Conservation (phyloP, 768 basidiomycete species). For the Ramaria sp. region DNA sequence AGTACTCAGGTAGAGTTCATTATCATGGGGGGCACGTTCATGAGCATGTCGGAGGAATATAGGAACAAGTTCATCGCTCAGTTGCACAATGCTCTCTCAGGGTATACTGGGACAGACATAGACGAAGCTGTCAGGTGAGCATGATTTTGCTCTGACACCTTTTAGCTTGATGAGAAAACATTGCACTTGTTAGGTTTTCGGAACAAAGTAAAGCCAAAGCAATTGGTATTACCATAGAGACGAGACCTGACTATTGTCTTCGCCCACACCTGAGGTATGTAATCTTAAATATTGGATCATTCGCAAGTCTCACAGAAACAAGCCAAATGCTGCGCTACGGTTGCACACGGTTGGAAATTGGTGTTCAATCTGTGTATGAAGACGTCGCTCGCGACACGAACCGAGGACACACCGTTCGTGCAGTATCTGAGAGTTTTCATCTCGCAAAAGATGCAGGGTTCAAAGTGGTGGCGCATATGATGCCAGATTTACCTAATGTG, state of each 20-base stretch:
- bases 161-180: neutral
- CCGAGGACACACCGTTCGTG: constrained; percentile 95
- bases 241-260: constrained; percentile 94
- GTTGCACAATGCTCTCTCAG: constrained; percentile 92
- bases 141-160: neutral
- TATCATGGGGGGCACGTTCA: constrained; percentile 98
- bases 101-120: constrained; percentile 85
- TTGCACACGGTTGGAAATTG: constrained; percentile 96
- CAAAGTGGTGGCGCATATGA: constrained; percentile 99
- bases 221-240: constrained; percentile 98
- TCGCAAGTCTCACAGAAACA: constrained; percentile 1
- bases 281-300: neutral
- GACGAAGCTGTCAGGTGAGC: constrained; percentile 86
- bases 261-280: constrained; percentile 84
- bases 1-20: constrained; percentile 71
- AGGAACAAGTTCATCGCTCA: constrained; percentile 89
- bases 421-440: constrained; percentile 94
- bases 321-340: constrained; percentile 99
- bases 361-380: constrained; percentile 98
- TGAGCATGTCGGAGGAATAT: constrained; percentile 99
- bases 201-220: constrained; percentile 98
- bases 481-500: constrained; percentile 98
- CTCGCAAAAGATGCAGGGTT: constrained; percentile 98
- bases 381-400: constrained; percentile 99
- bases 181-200: constrained; percentile 54